These are phyloP conservation scores for Guyanaporus albipodus DNA, from an alignment of 768 basidiomycete species.

Conservation along the genomic window DNA sequence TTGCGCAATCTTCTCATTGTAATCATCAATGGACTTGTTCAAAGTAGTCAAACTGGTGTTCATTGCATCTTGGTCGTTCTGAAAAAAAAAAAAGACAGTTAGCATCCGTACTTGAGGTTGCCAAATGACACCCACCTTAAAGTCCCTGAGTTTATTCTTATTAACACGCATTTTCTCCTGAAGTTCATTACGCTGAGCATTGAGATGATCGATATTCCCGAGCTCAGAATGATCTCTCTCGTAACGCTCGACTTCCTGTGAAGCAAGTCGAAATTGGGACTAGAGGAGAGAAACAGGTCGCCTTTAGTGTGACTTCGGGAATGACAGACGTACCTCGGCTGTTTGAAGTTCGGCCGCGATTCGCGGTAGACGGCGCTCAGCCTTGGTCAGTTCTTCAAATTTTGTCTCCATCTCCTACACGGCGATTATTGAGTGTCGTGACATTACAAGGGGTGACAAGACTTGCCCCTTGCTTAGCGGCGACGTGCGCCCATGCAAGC, in stretches of 20 bases:
- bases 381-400: conserved; percentile 38
- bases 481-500: conserved; percentile 85
- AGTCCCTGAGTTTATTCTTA: conserved; percentile 38
- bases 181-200: conserved; percentile 33
- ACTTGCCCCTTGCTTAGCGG: conserved; percentile 60
- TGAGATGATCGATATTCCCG: conserved; percentile 48
- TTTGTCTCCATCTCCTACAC: conserved; percentile 43
- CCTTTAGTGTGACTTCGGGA: background rate
- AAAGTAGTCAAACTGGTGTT: conserved; percentile 36
- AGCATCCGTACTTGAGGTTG: background rate
- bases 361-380: conserved; percentile 36
- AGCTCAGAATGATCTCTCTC: conserved; percentile 41
- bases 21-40: conserved; percentile 32
- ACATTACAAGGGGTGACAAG: background rate
- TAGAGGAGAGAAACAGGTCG: conserved; percentile 12
- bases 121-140: conserved; percentile 38
- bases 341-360: conserved; percentile 37
- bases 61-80: conserved; percentile 55
- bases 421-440: background rate
- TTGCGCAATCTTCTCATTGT: conserved; percentile 45
- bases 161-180: conserved; percentile 44
- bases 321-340: conserved; percentile 34
- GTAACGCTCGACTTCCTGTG: conserved; percentile 33
- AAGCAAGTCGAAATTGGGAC: conserved; percentile 33
- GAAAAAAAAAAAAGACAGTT: background rate